A percentile compares a stretch with the other conserved stretches of the same genome.
Evolutionary conservation across 202 grass and related monocot species (phyloP).

Genomic region (Dendrocalamus latiflorus): DNA sequence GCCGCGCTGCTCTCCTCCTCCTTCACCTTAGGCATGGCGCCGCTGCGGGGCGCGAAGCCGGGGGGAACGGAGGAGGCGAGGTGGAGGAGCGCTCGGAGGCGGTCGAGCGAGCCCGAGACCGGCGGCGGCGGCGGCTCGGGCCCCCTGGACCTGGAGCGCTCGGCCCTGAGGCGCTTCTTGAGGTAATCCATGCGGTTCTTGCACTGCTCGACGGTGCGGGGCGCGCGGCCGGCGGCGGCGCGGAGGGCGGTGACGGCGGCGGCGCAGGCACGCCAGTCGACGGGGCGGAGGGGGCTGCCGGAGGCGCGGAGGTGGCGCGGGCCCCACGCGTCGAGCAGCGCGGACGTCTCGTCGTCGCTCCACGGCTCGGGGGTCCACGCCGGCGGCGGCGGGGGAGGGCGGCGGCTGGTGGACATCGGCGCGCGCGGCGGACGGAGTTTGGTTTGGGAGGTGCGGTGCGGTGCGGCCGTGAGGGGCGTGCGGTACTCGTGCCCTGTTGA

Average conservation of each 20-base stretch:
- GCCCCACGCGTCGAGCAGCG: conserved; percentile 55
- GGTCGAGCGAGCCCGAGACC: conserved; percentile 26
- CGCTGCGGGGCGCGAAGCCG: background rate
- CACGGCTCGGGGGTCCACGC: conserved; percentile 44
- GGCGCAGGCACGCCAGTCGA: conserved; percentile 50
- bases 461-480: conserved; percentile 3
- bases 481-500: background rate
- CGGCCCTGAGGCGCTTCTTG: conserved; percentile 58
- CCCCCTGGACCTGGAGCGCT: background rate
- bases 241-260: conserved; percentile 45
- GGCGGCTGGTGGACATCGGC: conserved; percentile 27
- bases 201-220: conserved; percentile 58
- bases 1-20: background rate
- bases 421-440: background rate
- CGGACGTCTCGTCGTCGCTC: conserved; percentile 56
- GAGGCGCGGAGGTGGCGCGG: conserved; percentile 30
- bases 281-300: conserved; percentile 30
- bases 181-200: conserved; percentile 60
- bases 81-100: conserved; percentile 35
- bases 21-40: background rate
- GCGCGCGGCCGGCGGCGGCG: conserved; percentile 9
- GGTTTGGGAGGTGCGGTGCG: background rate
- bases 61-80: conserved; percentile 19
- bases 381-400: background rate
- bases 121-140: background rate